A percentile compares a stretch with the other conserved stretches of the same genome.
Evolutionary conservation across 2,329 filamentous ascomycete genomes (phyloP).

Genomic region (Trichoderma koningiopsis): DNA sequence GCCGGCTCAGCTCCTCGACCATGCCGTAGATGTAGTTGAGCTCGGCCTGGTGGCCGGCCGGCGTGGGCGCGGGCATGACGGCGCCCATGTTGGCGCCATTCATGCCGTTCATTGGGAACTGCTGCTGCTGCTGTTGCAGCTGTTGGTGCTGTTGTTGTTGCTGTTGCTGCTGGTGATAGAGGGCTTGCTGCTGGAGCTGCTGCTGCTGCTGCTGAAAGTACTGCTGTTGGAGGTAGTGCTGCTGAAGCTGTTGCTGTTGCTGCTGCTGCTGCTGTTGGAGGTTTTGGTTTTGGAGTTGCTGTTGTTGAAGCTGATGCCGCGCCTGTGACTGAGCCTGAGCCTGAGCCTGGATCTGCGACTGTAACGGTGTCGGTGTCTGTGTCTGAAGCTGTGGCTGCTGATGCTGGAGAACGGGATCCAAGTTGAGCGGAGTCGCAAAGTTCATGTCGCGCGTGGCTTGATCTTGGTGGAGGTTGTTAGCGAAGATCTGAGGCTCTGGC

Average conservation of each 20-base stretch:
- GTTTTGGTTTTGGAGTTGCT: neutral
- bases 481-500: constrained; percentile 21
- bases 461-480: constrained; percentile 19
- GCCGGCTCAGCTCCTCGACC: constrained; percentile 67
- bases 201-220: constrained; percentile 27
- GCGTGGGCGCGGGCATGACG: constrained; percentile 58
- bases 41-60: constrained; percentile 69
- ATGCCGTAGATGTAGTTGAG: constrained; percentile 69
- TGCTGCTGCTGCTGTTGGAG: constrained; percentile 2
- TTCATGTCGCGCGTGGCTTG: constrained; percentile 35
- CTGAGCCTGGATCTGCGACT: neutral
- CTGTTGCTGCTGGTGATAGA: neutral
- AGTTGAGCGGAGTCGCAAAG: constrained; percentile 38
- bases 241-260: constrained; percentile 25
- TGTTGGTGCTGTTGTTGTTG: constrained; percentile 26
- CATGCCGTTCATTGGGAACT: constrained; percentile 50
- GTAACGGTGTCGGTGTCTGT: neutral
- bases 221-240: constrained; percentile 28
- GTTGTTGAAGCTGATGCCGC: constrained; percentile 21
- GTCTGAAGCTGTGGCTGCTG: constrained; percentile 32
- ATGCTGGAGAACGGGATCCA: constrained; percentile 28
- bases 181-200: constrained; percentile 24
- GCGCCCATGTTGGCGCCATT: constrained; percentile 52
- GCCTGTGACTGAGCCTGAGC: constrained; percentile 12
- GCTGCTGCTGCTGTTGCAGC: constrained; percentile 30